Conservation (phyloP, 768 basidiomycete genomes). For the Hygrocybe punicea region DNA sequence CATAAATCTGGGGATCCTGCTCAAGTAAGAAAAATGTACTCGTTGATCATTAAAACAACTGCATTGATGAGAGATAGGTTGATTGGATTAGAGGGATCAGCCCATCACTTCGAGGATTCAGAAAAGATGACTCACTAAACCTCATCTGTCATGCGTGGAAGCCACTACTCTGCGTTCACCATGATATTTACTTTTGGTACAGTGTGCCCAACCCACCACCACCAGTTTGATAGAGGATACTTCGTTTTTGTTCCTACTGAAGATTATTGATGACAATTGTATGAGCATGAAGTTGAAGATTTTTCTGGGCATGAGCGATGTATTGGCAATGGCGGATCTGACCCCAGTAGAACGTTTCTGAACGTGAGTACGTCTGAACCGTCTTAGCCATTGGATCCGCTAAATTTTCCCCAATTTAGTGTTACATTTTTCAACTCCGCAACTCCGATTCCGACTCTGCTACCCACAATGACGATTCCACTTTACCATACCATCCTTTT, state of each 20-base stretch:
- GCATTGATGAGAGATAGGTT: conserved; percentile 1
- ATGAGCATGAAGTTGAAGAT: conserved; percentile 5
- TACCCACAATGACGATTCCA: too few relatives aligned
- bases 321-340: conserved; percentile 3
- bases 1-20: conserved; percentile 6
- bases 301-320: conserved; percentile 7
- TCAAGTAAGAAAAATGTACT: conserved; percentile 3
- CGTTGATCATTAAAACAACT: background rate
- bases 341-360: conserved; percentile 9
- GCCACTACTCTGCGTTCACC: too few relatives aligned
- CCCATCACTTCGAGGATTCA: conserved; percentile 5
- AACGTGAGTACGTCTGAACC: conserved; percentile 4
- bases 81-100: conserved; percentile 6
- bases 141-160: conserved; percentile 4
- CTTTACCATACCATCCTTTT: too few relatives aligned
- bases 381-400: background rate
- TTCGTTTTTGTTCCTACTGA: conserved; percentile 11
- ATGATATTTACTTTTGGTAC: background rate
- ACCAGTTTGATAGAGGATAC: conserved; percentile 7
- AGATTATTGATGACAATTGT: conserved; percentile 6
- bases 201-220: conserved; percentile 12
- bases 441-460: too few relatives aligned
- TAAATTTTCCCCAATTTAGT: background rate
- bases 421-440: too few relatives aligned
- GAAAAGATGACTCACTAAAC: conserved; percentile 8